Base-by-base conservation (phyloP, 257 asterid species). In the Nicotiana undulata region DNA sequence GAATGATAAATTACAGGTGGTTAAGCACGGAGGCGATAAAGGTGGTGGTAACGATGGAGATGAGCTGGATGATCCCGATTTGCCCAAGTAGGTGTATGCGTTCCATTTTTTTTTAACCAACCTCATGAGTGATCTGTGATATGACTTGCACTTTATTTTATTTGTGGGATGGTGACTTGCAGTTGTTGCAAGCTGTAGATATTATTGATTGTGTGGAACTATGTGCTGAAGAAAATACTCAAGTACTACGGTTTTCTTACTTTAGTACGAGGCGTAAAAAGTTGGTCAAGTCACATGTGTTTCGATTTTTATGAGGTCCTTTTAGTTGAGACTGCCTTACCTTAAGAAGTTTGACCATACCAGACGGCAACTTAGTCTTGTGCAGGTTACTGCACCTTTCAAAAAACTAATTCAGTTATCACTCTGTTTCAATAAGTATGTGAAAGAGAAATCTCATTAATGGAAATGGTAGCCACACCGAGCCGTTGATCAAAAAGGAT, bases 1-100 rank as follows among this genome's bases (percentile, higher is more conserved):
- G 81, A 93, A 91, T 86, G 97, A 92, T 31, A 93, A 89, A 55
- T 93, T 95, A 64, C 98, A 95, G 88, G 97, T 95, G 79, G 97
- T 95, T 76, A 93, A 90, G 88, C 99, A 92, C 88, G 93, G 91
- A 88, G 98, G 97, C 56, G 90, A 81, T 80, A 90, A 86, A 83
- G 95, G 85, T 28, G 67, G 85, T 79, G 90, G 88, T 13, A 79
- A 81, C 64, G 85, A 77, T 85, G 97, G 92, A 17, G 96, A 93
- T 90, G 97, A 89, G 84, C 79, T 88, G 89, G 97, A 92, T 85
- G 98, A 92, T 83, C 93, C 99, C 64, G 95, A 93, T 87, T 83
- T 93, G 86, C 99, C 97, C 81, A 95, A 91, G 99, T 95, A 93
- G 87, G 96, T 87, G 82, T 80, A 82, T 70, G 74, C 56, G 60